Evolutionary conservation across 108 stramenopile species (phyloP).

Genomic region (Skeletonema menzelii): DNA sequence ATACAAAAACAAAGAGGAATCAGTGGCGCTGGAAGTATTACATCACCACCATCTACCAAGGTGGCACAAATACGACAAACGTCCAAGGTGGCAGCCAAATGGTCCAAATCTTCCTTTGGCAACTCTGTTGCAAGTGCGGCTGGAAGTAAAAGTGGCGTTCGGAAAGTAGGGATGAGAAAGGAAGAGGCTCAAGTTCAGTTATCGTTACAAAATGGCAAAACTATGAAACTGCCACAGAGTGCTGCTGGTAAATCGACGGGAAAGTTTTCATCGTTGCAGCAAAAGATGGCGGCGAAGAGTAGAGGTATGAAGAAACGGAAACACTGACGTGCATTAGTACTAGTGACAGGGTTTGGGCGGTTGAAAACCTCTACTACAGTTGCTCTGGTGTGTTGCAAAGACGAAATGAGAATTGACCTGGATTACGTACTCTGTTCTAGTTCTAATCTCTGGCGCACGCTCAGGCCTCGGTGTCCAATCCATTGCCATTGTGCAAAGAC

Average conservation of each 20-base stretch:
- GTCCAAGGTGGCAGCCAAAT: slow-evolving; percentile 25
- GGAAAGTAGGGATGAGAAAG: slow-evolving; percentile 2
- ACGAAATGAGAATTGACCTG: no score
- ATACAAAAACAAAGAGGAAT: not conserved
- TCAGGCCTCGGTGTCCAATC: no score
- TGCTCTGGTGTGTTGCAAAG: no score
- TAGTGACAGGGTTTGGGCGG: no score
- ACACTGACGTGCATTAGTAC: no score
- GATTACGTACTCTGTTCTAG: no score
- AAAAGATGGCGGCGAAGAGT: slow-evolving; percentile 16
- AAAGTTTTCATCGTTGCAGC: slow-evolving; percentile 36
- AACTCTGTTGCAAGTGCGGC: slow-evolving; percentile 29
- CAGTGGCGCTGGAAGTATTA: not conserved
- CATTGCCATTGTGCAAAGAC: no score
- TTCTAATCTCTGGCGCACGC: no score
- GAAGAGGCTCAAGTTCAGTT: slow-evolving; percentile 19
- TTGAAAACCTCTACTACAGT: no score
- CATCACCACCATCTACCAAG: not conserved
- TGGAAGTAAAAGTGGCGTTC: not conserved
- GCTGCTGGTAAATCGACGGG: slow-evolving; percentile 16
- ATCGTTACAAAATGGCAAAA: slow-evolving; percentile 27
- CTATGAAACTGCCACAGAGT: slow-evolving; percentile 25
- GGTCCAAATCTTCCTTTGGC: slow-evolving; percentile 23
- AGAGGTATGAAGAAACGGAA: slow-evolving; percentile 1
- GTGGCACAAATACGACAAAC: slow-evolving; percentile 22